Percentiles rank a stretch among this genome's conserved stretches.
Conservation (phyloP, 768 basidiomycete species). For the Daedalea quercina region DNA sequence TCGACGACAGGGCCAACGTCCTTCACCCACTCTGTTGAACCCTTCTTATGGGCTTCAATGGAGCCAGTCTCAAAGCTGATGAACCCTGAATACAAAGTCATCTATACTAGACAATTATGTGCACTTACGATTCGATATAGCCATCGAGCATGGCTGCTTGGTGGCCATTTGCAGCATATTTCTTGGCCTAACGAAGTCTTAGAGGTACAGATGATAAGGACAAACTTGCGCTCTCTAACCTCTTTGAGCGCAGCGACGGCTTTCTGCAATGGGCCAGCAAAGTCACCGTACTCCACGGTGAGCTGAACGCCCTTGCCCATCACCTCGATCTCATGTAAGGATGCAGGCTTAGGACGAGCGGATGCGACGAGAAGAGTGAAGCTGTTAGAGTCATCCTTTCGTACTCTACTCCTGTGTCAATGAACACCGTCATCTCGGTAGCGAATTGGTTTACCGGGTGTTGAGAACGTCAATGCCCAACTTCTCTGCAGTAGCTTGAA, state of each 20-base stretch:
- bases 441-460: constrained; percentile 51
- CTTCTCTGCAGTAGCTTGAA: constrained; percentile 72
- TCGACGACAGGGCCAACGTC: constrained; percentile 86
- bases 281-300: constrained; percentile 73
- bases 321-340: constrained; percentile 40
- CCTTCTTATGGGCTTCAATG: constrained; percentile 73
- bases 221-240: constrained; percentile 29
- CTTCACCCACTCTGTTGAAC: constrained; percentile 76
- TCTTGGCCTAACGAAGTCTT: constrained; percentile 46
- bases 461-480: constrained; percentile 73
- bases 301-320: constrained; percentile 40
- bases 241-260: constrained; percentile 51
- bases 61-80: constrained; percentile 74
- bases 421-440: neutral
- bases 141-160: constrained; percentile 68
- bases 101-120: too few relatives aligned
- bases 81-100: too few relatives aligned
- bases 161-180: constrained; percentile 66
- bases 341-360: constrained; percentile 33
- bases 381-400: constrained; percentile 54
- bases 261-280: constrained; percentile 46
- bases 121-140: constrained; percentile 83
- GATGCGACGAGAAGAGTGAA: constrained; percentile 78
- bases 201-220: neutral
- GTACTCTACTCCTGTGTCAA: constrained; percentile 38